phyloP scores from a whole-genome alignment of 345 rosid species.

The Ailanthus altissimus region DNA sequence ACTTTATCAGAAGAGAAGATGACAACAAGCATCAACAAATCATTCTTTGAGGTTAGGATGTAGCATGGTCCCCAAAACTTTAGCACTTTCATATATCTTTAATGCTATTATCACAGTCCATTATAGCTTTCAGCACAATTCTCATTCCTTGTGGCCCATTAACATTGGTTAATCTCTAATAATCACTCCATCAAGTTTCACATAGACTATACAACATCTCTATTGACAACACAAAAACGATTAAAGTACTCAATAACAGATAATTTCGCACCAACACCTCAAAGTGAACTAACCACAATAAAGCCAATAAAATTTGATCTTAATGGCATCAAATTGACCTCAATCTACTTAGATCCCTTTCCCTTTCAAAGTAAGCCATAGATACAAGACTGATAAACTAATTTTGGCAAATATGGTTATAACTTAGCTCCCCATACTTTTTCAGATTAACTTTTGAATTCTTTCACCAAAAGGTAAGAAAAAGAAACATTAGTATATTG shows the following conservation, averaged over 20 bases:
- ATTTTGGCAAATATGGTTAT: background rate
- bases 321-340: background rate
- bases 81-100: background rate
- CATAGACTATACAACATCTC: background rate
- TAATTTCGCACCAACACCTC: background rate
- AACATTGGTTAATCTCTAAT: background rate
- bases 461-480: conserved; percentile 22
- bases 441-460: conserved; percentile 32
- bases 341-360: conserved; percentile 9
- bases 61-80: background rate
- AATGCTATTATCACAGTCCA: background rate
- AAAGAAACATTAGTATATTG: background rate
- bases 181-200: background rate
- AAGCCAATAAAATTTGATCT: too few species aligned
- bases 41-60: background rate
- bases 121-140: background rate
- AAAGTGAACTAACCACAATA: conserved; percentile 1
- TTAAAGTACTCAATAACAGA: background rate
- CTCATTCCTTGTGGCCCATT: background rate
- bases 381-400: background rate
- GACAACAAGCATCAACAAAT: background rate
- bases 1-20: background rate
- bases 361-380: conserved; percentile 6
- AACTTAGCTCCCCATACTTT: conserved; percentile 2
- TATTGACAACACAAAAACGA: background rate